phyloP scores from a whole-genome alignment of 768 basidiomycete genomes.

The Boletus coccyginus region DNA sequence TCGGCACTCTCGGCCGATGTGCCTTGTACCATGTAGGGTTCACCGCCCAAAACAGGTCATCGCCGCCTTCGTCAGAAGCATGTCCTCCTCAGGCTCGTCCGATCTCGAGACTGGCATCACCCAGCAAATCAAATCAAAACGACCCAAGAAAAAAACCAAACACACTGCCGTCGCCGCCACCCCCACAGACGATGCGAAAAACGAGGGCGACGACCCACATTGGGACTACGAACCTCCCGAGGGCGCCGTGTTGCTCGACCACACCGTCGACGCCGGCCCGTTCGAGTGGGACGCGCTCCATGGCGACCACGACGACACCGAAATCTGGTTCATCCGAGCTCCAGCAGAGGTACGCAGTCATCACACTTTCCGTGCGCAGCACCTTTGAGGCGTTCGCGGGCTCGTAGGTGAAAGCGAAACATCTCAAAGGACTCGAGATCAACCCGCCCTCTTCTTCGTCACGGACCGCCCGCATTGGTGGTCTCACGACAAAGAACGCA shows the following conservation, averaged over 20 bases:
- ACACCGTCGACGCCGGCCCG: slow-evolving; percentile 40
- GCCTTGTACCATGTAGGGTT: too few species aligned
- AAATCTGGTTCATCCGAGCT: slow-evolving; percentile 69
- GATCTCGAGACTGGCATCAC: slow-evolving; percentile 13
- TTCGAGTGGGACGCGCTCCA: slow-evolving; percentile 72
- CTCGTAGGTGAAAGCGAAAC: slow-evolving; percentile 60
- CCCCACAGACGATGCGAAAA: slow-evolving; percentile 35
- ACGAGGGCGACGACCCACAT: slow-evolving; percentile 52
- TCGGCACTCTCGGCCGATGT: too few species aligned
- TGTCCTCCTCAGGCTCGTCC: slow-evolving; percentile 21
- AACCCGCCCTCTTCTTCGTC: slow-evolving; percentile 41
- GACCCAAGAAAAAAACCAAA: slow-evolving; percentile 13
- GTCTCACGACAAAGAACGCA: slow-evolving; percentile 49
- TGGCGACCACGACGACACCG: slow-evolving; percentile 46
- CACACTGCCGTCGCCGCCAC: neutral
- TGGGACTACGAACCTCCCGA: slow-evolving; percentile 63
- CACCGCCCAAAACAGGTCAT: slow-evolving; percentile 2
- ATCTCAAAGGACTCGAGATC: slow-evolving; percentile 53
- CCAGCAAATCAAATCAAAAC: slow-evolving; percentile 9
- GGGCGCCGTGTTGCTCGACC: slow-evolving; percentile 48
- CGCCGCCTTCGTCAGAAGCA: neutral
- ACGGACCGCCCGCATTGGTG: slow-evolving; percentile 43
- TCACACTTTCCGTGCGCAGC: too few species aligned
- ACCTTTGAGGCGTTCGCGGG: neutral
- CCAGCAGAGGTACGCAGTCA: slow-evolving; percentile 57